Percentiles rank a stretch among this genome's conserved stretches.
Evolutionary conservation across 805 yeast genomes (phyloP).

Genomic region (Yarrowia divulgata): DNA sequence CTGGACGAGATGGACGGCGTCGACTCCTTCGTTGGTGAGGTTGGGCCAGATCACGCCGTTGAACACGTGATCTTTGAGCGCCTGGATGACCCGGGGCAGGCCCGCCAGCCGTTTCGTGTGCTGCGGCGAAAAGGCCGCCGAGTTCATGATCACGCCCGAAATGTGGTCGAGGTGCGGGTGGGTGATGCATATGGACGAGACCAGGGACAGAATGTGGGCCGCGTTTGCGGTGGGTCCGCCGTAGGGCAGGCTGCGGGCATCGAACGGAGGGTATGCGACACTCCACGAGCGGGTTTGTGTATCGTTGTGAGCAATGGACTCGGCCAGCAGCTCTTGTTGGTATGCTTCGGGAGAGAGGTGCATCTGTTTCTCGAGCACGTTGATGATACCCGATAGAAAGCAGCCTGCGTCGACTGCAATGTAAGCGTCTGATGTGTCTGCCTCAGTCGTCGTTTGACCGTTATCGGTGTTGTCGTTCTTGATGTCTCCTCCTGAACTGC

Average conservation of each 20-base stretch:
- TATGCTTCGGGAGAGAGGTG: conserved; percentile 7
- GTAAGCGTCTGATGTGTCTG: conserved; percentile 46
- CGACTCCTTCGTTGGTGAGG: conserved; percentile 51
- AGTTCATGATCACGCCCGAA: conserved; percentile 69
- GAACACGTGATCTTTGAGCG: conserved; percentile 64
- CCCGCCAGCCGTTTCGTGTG: conserved; percentile 61
- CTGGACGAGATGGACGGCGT: conserved; percentile 40
- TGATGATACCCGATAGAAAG: conserved; percentile 65
- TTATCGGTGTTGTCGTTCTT: conserved; percentile 40
- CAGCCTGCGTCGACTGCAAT: conserved; percentile 82
- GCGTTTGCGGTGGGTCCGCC: conserved; percentile 23
- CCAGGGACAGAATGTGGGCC: conserved; percentile 21
- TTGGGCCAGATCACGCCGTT: conserved; percentile 86
- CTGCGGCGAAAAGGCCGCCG: conserved; percentile 59
- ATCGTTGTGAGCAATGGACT: conserved; percentile 18
- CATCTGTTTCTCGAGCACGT: conserved; percentile 48
- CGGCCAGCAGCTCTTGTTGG: conserved; percentile 4
- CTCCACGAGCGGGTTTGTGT: not conserved
- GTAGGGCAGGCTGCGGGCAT: conserved; percentile 11
- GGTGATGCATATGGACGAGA: conserved; percentile 57
- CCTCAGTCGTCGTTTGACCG: not conserved
- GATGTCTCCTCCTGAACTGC: conserved; percentile 41
- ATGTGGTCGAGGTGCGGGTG: conserved; percentile 90
- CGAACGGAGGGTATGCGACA: conserved; percentile 30
- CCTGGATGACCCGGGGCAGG: conserved; percentile 58